Conservation (phyloP, 2,329 filamentous ascomycete species). For the Coleophoma crateriformis region DNA sequence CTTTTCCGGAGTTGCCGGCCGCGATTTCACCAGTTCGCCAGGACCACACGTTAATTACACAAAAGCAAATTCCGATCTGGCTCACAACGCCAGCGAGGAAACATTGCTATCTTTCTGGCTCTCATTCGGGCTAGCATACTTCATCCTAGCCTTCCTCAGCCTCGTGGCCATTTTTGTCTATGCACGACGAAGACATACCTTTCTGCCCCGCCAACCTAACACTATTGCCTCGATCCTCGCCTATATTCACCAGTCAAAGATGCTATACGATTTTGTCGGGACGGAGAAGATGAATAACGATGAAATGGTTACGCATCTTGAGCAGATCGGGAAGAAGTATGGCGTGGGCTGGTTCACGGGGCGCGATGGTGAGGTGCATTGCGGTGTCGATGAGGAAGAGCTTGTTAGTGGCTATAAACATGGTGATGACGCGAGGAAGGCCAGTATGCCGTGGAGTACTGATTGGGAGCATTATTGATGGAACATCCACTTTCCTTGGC, state of each 20-base stretch:
- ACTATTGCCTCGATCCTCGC: slow-evolving; percentile 72
- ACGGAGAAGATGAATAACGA: slow-evolving; percentile 48
- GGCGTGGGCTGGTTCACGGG: slow-evolving; percentile 74
- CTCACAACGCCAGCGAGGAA: slow-evolving; percentile 49
- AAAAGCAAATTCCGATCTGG: neutral
- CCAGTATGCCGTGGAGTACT: slow-evolving; percentile 22
- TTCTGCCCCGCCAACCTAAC: slow-evolving; percentile 72
- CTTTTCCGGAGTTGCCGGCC: slow-evolving; percentile 59
- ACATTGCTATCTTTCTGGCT: slow-evolving; percentile 60
- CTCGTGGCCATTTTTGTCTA: slow-evolving; percentile 56
- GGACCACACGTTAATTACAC: neutral
- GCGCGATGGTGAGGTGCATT: slow-evolving; percentile 67
- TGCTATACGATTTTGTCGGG: slow-evolving; percentile 73
- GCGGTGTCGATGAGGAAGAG: slow-evolving; percentile 74
- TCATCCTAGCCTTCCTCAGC: slow-evolving; percentile 55
- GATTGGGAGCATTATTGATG: slow-evolving; percentile 22
- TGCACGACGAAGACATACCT: slow-evolving; percentile 57
- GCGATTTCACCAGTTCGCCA: slow-evolving; percentile 42
- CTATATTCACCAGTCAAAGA: slow-evolving; percentile 75
- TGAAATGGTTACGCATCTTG: slow-evolving; percentile 57
- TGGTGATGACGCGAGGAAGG: slow-evolving; percentile 25
- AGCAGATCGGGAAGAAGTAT: slow-evolving; percentile 59
- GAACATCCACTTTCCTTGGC: no score
- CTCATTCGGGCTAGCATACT: slow-evolving; percentile 53
- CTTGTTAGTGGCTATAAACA: slow-evolving; percentile 61